phyloP scores from a whole-genome alignment of 768 basidiomycete genomes.

The Sarcodon aspratus region DNA sequence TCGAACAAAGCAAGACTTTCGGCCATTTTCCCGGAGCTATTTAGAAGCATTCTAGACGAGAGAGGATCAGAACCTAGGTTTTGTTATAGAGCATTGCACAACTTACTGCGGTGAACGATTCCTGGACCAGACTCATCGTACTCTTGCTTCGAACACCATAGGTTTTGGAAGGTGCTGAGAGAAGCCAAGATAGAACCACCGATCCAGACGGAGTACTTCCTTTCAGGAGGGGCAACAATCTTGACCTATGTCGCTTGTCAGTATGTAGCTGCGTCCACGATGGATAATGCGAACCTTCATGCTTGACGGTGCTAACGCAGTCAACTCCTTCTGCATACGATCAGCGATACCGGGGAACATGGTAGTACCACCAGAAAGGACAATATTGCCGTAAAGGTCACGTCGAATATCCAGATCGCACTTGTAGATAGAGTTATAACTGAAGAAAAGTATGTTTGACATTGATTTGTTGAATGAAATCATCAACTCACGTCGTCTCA shows the following conservation, averaged over 20 bases:
- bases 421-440: constrained; percentile 79
- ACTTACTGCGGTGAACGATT: constrained; percentile 34
- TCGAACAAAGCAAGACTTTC: too few relatives aligned
- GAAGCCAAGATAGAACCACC: constrained; percentile 40
- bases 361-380: constrained; percentile 50
- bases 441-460: not conserved
- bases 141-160: constrained; percentile 52
- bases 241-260: constrained; percentile 25
- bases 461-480: not conserved
- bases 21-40: too few relatives aligned
- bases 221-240: constrained; percentile 59
- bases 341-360: constrained; percentile 57
- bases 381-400: constrained; percentile 44
- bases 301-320: constrained; percentile 48
- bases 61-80: too few relatives aligned
- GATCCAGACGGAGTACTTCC: constrained; percentile 63
- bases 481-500: constrained; percentile 47
- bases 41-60: too few relatives aligned
- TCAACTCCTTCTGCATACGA: constrained; percentile 67
- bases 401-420: constrained; percentile 50
- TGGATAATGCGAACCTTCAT: constrained; percentile 34
- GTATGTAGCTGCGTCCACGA: constrained; percentile 1
- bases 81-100: not conserved
- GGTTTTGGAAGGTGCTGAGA: constrained; percentile 57
- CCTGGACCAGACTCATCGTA: constrained; percentile 47